Conservation (phyloP, 805 yeast genomes). For the Starmera amethionina region DNA sequence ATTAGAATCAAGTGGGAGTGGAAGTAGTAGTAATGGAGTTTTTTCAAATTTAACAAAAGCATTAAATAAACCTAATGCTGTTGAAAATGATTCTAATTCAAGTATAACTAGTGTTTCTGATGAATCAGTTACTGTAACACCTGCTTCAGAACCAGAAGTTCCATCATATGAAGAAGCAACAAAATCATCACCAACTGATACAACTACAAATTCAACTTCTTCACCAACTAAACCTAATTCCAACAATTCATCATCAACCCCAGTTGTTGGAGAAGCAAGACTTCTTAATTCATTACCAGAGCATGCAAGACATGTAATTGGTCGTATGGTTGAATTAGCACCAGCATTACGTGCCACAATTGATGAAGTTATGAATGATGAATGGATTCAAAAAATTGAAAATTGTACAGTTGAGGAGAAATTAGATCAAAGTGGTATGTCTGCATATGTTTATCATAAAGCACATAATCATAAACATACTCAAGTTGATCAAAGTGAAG, state of each 20-base stretch:
- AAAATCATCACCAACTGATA: slow-evolving; percentile 3
- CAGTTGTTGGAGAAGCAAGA: slow-evolving; percentile 62
- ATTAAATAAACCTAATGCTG: slow-evolving; percentile 14
- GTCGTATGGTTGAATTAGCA: slow-evolving; percentile 73
- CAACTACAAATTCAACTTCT: slow-evolving; percentile 8
- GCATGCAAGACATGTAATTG: slow-evolving; percentile 56
- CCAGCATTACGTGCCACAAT: slow-evolving; percentile 80
- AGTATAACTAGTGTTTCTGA: not conserved
- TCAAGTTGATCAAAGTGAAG: slow-evolving; percentile 84
- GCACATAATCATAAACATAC: slow-evolving; percentile 73
- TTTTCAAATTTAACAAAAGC: slow-evolving; percentile 19
- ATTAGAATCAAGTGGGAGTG: slow-evolving; percentile 10
- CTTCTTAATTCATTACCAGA: slow-evolving; percentile 61
- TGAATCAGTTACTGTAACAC: slow-evolving; percentile 1
- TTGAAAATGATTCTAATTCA: not conserved
- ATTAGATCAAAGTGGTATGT: slow-evolving; percentile 27
- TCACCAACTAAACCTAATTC: slow-evolving; percentile 17
- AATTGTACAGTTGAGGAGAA: slow-evolving; percentile 57
- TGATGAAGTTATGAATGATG: slow-evolving; percentile 66
- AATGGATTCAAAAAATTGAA: slow-evolving; percentile 53
- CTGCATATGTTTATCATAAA: slow-evolving; percentile 24
- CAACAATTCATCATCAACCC: slow-evolving; percentile 46
- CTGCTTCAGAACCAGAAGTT: slow-evolving; percentile 1
- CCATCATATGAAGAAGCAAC: slow-evolving; percentile 21
- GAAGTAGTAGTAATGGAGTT: too few relatives aligned